Evolutionary conservation across 2,329 filamentous ascomycete genomes (phyloP).

Genomic region (Talaromyces sp.): DNA sequence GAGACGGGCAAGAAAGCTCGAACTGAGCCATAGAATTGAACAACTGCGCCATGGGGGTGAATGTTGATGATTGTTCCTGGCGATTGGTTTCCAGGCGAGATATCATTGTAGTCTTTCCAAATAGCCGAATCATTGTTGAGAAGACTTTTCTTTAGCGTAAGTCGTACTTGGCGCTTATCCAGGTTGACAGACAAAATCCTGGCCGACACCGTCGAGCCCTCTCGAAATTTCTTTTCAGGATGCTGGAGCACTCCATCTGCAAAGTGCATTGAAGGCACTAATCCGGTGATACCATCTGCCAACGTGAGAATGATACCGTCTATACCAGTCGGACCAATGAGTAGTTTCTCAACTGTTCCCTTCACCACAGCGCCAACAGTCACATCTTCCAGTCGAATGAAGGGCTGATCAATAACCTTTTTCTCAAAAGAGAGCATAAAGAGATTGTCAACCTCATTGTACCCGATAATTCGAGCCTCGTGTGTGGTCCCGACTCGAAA

Average conservation of each 20-base stretch:
- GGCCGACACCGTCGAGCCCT: constrained; percentile 76
- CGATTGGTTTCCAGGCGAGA: constrained; percentile 68
- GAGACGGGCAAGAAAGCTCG: constrained; percentile 84
- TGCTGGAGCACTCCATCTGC: constrained; percentile 83
- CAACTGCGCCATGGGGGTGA: constrained; percentile 69
- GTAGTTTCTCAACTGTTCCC: constrained; percentile 76
- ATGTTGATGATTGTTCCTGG: constrained; percentile 85
- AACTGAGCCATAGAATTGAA: constrained; percentile 84
- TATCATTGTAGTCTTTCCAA: constrained; percentile 70
- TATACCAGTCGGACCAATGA: constrained; percentile 72
- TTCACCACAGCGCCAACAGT: constrained; percentile 73
- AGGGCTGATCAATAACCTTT: constrained; percentile 76
- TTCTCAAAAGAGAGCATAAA: constrained; percentile 82
- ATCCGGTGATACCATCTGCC: constrained; percentile 79
- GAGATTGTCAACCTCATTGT: constrained; percentile 78
- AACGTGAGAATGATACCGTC: constrained; percentile 76
- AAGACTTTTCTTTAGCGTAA: constrained; percentile 91
- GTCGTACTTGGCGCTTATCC: constrained; percentile 68
- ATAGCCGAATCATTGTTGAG: constrained; percentile 81
- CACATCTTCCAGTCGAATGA: constrained; percentile 86
- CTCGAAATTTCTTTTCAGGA: constrained; percentile 92
- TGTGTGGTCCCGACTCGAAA: constrained; percentile 76
- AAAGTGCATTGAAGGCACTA: constrained; percentile 82
- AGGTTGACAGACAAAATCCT: constrained; percentile 76
- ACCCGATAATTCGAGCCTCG: constrained; percentile 74